A percentile compares a stretch with the other conserved stretches of the same genome.
These are phyloP conservation scores for Fraxinus floribunda DNA, from an alignment of 305 asterid species.

Conservation along the genomic window DNA sequence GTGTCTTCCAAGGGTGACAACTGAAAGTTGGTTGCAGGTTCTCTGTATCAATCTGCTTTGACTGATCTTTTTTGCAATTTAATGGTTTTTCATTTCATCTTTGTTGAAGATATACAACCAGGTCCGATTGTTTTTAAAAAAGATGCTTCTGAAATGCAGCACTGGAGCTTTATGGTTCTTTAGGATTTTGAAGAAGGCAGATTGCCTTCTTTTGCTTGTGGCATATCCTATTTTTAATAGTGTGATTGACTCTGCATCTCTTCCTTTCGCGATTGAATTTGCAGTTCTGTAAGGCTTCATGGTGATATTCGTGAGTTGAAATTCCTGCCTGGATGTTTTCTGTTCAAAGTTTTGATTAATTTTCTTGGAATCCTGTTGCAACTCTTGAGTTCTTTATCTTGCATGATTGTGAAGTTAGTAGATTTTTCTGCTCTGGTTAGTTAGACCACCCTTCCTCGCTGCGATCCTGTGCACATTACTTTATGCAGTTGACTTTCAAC, in stretches of 20 bases:
- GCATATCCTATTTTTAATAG: background rate
- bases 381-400: background rate
- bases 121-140: background rate
- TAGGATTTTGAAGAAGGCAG: background rate
- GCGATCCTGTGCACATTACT: background rate
- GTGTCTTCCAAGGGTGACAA: background rate
- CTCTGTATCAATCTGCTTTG: background rate
- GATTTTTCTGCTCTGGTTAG: background rate
- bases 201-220: background rate
- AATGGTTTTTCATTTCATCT: background rate
- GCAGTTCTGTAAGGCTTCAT: background rate
- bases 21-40: background rate
- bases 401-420: background rate
- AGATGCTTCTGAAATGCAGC: background rate
- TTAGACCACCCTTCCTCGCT: background rate
- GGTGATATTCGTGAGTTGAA: background rate
- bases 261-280: background rate
- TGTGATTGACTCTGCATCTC: background rate
- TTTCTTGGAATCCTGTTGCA: background rate
- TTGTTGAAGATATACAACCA: background rate
- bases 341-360: background rate
- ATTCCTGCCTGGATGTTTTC: background rate
- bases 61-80: background rate
- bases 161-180: background rate
- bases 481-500: background rate